phyloP scores from a whole-genome alignment of 2,329 filamentous ascomycete species.

The Fusarium tjaetaba region DNA sequence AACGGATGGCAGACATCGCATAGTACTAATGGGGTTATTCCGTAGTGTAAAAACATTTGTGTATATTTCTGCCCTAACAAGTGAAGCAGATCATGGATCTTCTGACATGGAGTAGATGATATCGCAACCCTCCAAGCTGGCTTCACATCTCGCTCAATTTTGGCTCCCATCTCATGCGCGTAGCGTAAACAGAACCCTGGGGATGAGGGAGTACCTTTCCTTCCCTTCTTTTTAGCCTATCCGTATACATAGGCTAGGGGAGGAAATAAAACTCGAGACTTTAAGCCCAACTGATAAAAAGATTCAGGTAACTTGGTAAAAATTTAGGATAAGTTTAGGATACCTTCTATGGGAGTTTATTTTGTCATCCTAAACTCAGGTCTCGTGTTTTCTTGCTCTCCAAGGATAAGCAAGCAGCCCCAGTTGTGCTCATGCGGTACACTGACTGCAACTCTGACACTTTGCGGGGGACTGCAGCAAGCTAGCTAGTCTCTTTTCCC shows the following conservation, averaged over 20 bases:
- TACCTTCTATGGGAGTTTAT: too few species aligned
- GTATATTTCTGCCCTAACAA: background rate
- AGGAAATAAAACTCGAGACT: too few species aligned
- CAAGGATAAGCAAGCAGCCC: slow-evolving; percentile 17
- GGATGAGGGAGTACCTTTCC: slow-evolving; percentile 21
- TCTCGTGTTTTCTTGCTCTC: too few species aligned
- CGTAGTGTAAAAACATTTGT: background rate
- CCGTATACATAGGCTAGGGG: background rate
- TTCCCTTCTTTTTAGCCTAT: slow-evolving; percentile 30
- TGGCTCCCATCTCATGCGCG: background rate
- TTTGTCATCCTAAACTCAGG: too few species aligned
- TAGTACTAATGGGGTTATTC: background rate
- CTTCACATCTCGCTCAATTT: background rate
- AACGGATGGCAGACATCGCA: background rate
- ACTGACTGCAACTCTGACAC: slow-evolving; percentile 37
- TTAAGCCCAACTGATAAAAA: too few species aligned
- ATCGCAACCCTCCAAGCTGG: background rate
- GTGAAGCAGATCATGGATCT: background rate
- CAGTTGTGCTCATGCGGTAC: slow-evolving; percentile 33
- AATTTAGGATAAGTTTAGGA: too few species aligned
- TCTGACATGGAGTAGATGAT: background rate
- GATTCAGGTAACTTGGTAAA: too few species aligned
- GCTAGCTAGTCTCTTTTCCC: slow-evolving; percentile 11
- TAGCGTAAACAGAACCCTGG: slow-evolving; percentile 2
- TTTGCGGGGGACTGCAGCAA: slow-evolving; percentile 38